phyloP scores from a whole-genome alignment of 2,329 filamentous ascomycete genomes.

The Penicillium crustosum region DNA sequence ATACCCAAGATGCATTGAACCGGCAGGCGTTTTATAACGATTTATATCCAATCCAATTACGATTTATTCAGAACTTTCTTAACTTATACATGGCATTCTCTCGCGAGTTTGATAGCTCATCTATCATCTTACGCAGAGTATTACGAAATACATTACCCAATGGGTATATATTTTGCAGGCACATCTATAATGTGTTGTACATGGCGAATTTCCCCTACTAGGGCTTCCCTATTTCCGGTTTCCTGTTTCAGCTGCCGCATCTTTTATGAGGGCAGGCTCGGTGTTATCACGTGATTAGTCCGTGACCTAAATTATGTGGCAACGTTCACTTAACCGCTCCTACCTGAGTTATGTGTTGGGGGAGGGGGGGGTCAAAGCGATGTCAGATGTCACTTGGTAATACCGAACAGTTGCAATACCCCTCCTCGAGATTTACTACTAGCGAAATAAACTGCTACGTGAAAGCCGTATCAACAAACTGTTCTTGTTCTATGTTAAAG shows the following conservation, averaged over 20 bases:
- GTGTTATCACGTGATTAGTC: background rate
- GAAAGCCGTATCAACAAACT: background rate
- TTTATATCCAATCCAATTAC: slow-evolving; percentile 4
- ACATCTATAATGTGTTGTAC: background rate
- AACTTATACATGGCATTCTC: background rate
- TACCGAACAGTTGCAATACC: background rate
- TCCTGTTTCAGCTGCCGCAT: background rate
- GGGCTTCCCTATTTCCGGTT: background rate
- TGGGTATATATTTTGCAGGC: background rate
- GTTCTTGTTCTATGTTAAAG: background rate
- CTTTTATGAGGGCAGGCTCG: background rate
- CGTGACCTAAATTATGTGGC: background rate
- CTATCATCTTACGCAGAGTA: background rate
- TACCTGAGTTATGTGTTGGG: too few species aligned
- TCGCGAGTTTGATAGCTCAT: background rate
- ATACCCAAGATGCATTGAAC: slow-evolving; percentile 28
- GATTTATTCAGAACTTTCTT: background rate
- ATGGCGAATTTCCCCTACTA: background rate
- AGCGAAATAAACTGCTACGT: background rate
- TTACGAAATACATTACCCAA: background rate
- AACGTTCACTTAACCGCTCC: background rate
- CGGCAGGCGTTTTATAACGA: slow-evolving; percentile 17
- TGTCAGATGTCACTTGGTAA: too few species aligned
- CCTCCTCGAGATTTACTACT: background rate
- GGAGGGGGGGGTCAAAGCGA: background rate